Conservation (phyloP, 2,329 filamentous ascomycete species). For the Fonsecaea nubica region DNA sequence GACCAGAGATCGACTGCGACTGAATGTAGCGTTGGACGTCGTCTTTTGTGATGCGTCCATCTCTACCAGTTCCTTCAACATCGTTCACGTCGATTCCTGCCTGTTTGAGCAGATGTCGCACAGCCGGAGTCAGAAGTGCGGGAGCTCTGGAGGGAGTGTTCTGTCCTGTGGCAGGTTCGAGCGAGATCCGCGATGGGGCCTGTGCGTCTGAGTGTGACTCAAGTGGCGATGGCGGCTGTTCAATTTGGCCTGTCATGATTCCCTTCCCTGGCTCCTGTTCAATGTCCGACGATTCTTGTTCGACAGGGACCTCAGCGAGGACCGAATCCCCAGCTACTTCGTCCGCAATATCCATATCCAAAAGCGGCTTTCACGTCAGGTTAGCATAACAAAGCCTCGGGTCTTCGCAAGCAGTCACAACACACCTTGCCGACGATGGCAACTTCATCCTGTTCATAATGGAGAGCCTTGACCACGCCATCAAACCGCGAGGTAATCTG, state of each 20-base stretch:
- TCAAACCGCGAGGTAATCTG: conserved; percentile 95
- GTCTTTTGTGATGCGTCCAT: conserved; percentile 89
- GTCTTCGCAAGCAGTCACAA: neutral
- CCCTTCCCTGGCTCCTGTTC: neutral
- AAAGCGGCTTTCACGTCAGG: conserved; percentile 19
- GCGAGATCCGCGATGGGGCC: neutral
- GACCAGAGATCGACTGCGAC: conserved; percentile 43
- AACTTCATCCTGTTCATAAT: conserved; percentile 96
- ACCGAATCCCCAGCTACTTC: conserved; percentile 58
- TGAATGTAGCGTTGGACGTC: conserved; percentile 76
- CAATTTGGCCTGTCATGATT: neutral
- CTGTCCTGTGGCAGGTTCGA: neutral
- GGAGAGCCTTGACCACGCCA: conserved; percentile 91
- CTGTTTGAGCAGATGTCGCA: conserved; percentile 84
- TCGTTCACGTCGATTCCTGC: conserved; percentile 49
- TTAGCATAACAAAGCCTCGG: neutral
- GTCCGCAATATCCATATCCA: conserved; percentile 49
- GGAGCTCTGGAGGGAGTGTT: neutral
- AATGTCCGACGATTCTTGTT: neutral
- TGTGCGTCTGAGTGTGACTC: neutral
- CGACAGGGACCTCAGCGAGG: neutral
- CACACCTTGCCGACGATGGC: conserved; percentile 74
- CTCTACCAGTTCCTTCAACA: conserved; percentile 82
- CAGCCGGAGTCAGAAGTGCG: conserved; percentile 72
- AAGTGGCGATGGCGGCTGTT: neutral